phyloP scores from a whole-genome alignment of 192 early-diverging fungal genomes.

The Neocallimastix lanati region DNA sequence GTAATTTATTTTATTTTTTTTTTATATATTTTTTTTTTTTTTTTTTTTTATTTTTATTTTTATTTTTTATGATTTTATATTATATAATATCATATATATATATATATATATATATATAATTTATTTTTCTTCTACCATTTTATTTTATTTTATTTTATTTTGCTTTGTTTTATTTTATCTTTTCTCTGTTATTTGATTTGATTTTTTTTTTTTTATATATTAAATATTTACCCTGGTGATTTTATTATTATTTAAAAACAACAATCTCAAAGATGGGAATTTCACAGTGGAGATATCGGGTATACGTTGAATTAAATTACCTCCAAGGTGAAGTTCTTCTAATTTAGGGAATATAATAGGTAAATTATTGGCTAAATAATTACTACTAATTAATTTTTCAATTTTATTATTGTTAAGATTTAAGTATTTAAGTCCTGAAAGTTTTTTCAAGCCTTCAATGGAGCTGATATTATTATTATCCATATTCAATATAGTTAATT shows the following conservation, averaged over 20 bases:
- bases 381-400: constrained; percentile 21
- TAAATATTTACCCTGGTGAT: constrained; percentile 18
- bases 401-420: constrained; percentile 31
- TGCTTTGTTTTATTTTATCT: too few species aligned
- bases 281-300: constrained; percentile 26
- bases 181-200: too few species aligned
- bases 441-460: constrained; percentile 21
- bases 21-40: too few species aligned
- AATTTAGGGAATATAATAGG: constrained; percentile 11
- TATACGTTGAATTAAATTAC: constrained; percentile 26
- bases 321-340: constrained; percentile 35
- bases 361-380: constrained; percentile 8
- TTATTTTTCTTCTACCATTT: too few species aligned
- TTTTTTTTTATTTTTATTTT: too few species aligned
- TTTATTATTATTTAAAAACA: constrained; percentile 32
- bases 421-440: constrained; percentile 19
- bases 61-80: too few species aligned
- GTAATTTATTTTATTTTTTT: too few species aligned
- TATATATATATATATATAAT: too few species aligned
- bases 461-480: constrained; percentile 31
- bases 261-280: constrained; percentile 20
- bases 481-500: constrained; percentile 30
- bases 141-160: too few species aligned
- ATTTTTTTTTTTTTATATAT: background rate
- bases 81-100: too few species aligned